phyloP scores from a whole-genome alignment of 441 rosid genomes.

The Mallotus repandus region DNA sequence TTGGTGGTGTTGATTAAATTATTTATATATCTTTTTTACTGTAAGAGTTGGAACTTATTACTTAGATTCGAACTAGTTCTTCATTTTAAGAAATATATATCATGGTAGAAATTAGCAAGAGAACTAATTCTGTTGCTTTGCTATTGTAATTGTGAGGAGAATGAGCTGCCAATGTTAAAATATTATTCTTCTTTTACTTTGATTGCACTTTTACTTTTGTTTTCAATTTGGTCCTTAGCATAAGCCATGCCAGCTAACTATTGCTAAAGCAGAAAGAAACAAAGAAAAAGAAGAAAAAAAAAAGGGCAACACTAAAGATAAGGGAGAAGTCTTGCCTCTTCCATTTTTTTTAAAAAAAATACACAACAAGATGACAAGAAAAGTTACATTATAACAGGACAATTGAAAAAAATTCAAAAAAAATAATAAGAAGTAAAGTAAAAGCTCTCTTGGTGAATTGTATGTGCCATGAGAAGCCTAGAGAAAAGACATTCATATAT shows the following conservation, averaged over 20 bases:
- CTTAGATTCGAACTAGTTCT: no score
- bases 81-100: no score
- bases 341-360: background rate
- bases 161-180: background rate
- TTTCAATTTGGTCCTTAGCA: background rate
- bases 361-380: conserved; percentile 2
- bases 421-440: no score
- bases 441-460: no score
- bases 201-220: background rate
- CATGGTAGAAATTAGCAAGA: background rate
- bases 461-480: no score
- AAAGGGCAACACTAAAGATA: background rate
- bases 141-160: background rate
- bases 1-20: no score
- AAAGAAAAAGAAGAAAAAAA: no score
- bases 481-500: no score
- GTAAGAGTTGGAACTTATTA: no score
- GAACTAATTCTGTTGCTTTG: background rate
- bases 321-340: background rate
- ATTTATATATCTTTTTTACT: no score
- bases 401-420: no score
- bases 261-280: background rate
- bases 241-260: background rate
- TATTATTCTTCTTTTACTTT: background rate
- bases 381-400: background rate